Base-by-base conservation (phyloP, 306 rosid species). In the Trifolium dubium region DNA sequence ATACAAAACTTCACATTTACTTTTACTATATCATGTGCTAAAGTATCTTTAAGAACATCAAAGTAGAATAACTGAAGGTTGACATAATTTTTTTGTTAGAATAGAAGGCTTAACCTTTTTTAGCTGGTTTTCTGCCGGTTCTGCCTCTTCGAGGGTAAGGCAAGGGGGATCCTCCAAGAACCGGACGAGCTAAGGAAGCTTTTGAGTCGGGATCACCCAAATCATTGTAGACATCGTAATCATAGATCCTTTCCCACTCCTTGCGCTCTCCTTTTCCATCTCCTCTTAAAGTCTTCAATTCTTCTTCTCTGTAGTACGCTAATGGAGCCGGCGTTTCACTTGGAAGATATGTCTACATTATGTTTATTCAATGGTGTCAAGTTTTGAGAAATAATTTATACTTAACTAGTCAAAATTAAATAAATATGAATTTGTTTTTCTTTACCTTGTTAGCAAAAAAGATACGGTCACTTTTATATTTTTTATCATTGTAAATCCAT, bases 81-180 rank as follows among this genome's bases (percentile, higher is more conserved):
- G 12, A 30, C 18, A 10, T 53, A 2, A 34, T 30, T 10, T 7
- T 17, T 4, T 19, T 1, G 28, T 2, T 39, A 29, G 28, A 54
- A 58, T 0, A 10, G 9, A 51, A 66, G 40, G 18, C 64, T 58
- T 34, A 85, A 88, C 97, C 97, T 80, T 87, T 78, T 37, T 54
- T 59, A 2, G 90, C 4, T 19, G 87, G 70, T 49, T 78, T 47
- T 77, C 96, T 77, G 23, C 93, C 96, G 0, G 96, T 92, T 85
- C 97, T 86, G 56, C 93, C 96, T 31, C 97, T 81, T 2, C 97
- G 87, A 67, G 97, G 97, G 68, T 92, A 92, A 66, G 97, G 96
- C 34, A 80, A 83, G 39, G 49, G 49, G 17, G 86, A 80, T 49
- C 96, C 97, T 67, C 97, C 97, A 5, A 92, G 93, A 73, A 84